These are phyloP conservation scores for Aspergillus fijiensis DNA, from an alignment of 2,329 filamentous ascomycete species.

Conservation along the genomic window DNA sequence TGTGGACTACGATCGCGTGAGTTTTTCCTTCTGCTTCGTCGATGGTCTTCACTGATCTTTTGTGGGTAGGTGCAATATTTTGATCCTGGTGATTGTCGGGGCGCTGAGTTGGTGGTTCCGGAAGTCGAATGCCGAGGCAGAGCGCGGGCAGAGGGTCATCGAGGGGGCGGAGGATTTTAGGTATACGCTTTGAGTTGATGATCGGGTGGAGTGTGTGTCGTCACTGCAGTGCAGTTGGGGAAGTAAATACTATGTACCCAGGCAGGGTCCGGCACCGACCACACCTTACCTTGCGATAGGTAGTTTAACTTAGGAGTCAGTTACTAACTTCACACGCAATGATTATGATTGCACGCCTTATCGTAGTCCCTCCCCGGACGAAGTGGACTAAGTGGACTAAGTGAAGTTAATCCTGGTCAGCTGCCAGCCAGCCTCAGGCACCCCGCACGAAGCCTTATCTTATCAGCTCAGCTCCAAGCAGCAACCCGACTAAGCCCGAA, in stretches of 20 bases:
- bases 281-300: no score
- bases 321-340: neutral
- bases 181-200: conserved; percentile 29
- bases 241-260: neutral
- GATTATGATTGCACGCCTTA: neutral
- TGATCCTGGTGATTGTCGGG: conserved; percentile 33
- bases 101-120: conserved; percentile 34
- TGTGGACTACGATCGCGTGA: conserved; percentile 34
- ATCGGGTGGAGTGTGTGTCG: no score
- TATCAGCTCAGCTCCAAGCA: neutral
- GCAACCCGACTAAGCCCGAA: conserved; percentile 7
- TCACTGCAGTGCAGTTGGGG: no score
- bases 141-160: conserved; percentile 35
- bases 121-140: conserved; percentile 35
- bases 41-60: conserved; percentile 7
- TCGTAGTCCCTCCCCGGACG: neutral
- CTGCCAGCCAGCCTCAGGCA: neutral
- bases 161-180: conserved; percentile 39
- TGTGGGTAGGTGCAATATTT: conserved; percentile 31
- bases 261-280: neutral
- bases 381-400: no score
- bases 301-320: neutral
- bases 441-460: neutral
- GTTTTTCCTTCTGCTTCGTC: conserved; percentile 8
- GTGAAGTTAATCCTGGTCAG: no score